These are phyloP conservation scores for Diaporthe destruens DNA, from an alignment of 2,329 filamentous ascomycete species.

Conservation along the genomic window DNA sequence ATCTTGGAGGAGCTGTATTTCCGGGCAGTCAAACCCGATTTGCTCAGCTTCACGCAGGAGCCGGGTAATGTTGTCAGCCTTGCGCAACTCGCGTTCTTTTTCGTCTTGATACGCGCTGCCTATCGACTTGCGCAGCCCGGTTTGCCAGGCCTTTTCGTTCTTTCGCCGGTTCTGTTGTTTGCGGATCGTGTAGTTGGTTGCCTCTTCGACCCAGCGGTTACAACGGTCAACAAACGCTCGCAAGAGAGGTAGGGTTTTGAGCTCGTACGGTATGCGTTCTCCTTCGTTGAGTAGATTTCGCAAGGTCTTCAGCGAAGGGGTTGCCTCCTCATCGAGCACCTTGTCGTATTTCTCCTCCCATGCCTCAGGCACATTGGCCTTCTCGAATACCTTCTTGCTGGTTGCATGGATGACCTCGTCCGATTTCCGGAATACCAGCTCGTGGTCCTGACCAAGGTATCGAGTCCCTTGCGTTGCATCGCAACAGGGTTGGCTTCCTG, in stretches of 20 bases:
- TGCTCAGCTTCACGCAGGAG: conserved; percentile 86
- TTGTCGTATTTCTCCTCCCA: conserved; percentile 94
- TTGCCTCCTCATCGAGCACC: conserved; percentile 84
- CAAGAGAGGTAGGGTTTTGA: conserved; percentile 84
- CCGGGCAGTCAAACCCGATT: conserved; percentile 92
- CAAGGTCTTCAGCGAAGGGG: conserved; percentile 87
- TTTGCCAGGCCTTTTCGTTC: conserved; percentile 89
- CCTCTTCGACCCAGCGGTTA: conserved; percentile 98
- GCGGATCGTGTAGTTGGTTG: conserved; percentile 93
- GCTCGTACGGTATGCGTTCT: conserved; percentile 93
- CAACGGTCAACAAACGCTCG: conserved; percentile 94
- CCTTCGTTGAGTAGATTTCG: conserved; percentile 89
- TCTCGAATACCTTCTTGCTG: conserved; percentile 85
- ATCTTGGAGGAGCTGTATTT: conserved; percentile 88
- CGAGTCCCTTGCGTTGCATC: conserved; percentile 74
- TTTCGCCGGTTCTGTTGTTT: conserved; percentile 98
- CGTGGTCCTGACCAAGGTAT: conserved; percentile 78
- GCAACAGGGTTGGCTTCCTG: conserved; percentile 85
- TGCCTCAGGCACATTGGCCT: conserved; percentile 84
- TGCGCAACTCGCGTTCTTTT: conserved; percentile 90
- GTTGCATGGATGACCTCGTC: conserved; percentile 76
- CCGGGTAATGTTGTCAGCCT: conserved; percentile 87
- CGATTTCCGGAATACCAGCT: conserved; percentile 81
- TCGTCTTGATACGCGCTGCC: conserved; percentile 69
- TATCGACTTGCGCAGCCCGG: conserved; percentile 77